Evolutionary conservation across 2,329 filamentous ascomycete genomes (phyloP), one percentile per base, ranked within the genome.

Genomic region (Passalora sequoiae): DNA sequence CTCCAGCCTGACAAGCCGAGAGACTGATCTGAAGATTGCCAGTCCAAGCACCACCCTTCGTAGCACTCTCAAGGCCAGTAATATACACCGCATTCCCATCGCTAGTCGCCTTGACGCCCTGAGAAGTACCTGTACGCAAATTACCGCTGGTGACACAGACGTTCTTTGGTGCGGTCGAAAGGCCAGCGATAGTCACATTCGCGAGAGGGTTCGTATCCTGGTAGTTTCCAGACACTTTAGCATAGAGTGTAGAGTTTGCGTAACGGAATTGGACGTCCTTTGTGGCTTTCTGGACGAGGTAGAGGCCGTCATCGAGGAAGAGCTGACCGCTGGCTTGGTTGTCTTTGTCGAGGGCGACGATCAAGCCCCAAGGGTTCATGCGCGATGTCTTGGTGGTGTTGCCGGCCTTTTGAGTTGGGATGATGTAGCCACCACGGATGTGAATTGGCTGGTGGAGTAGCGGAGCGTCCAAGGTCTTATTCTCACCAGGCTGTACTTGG

Each of bases 271-370:
- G 25, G 10, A 86, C 73, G 47, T 68, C 70, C 8, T 80, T 70
- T 0, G 73, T 80, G 0, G 69, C 67, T 12, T 72, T 67, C 0
- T 76, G 80, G 29, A 63, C 56, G 8, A 86, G 43, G 42, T 77
- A 83, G 63, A 82, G 80, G 1, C 85, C 84, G 54, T 89, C 84
- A 55, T 88, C 84, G 4, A 88, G 60, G 35, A 38, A 49, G 7
- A 51, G 40, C 17, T 25, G 31, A 13, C 45, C 43, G 4, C 24
- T n/a, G 8, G 43, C 35, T 24, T 49, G 17, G 13, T 27, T 22
- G 13, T 25, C 12, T 13, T 40, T 28, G 24, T 51, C 36, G 1
- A 52, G 38, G 9, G 51, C 50, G 7, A 59, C 45, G 13, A 51
- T 47, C 6, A 57, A 13, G 30, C 30, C 42, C 46, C 47, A 51